Conservation (phyloP, 75 land plant species). For the Pseudotsuga menziesii region DNA sequence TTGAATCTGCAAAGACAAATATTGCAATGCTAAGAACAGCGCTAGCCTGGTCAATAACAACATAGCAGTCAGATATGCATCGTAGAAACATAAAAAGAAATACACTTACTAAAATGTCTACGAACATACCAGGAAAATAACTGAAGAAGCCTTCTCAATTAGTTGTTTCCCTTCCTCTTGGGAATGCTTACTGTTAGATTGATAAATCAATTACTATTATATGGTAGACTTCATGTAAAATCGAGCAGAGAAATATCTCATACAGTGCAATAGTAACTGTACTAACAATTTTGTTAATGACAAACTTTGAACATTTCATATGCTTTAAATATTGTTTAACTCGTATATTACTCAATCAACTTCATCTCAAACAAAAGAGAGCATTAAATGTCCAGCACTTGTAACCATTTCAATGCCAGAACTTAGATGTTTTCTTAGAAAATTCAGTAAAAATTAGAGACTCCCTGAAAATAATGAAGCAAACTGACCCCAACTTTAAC, state of each 20-base stretch:
- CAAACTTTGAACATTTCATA: background rate
- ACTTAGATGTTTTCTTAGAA: background rate
- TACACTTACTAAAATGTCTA: background rate
- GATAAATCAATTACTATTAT: background rate
- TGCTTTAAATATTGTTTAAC: background rate
- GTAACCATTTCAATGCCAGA: background rate
- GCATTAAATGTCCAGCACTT: background rate
- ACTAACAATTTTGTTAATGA: background rate
- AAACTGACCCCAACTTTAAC: background rate
- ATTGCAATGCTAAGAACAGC: slow-evolving; percentile 6
- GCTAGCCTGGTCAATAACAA: slow-evolving; percentile 8
- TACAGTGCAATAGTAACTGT: background rate
- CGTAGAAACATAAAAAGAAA: background rate
- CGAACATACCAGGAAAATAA: slow-evolving; percentile 19
- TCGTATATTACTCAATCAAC: no score
- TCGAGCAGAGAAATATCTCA: background rate
- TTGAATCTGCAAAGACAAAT: slow-evolving; percentile 10
- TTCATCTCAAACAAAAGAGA: no score
- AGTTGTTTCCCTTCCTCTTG: slow-evolving; percentile 20
- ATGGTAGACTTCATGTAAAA: background rate
- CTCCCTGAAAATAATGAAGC: background rate
- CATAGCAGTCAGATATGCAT: background rate
- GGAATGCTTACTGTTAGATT: slow-evolving; percentile 20
- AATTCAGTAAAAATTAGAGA: background rate
- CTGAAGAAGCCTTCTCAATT: slow-evolving; percentile 18